Evolutionary conservation across 305 asterid genomes (phyloP), one percentile per base, ranked within the genome.

Genomic region (Caryopteris hybrid): DNA sequence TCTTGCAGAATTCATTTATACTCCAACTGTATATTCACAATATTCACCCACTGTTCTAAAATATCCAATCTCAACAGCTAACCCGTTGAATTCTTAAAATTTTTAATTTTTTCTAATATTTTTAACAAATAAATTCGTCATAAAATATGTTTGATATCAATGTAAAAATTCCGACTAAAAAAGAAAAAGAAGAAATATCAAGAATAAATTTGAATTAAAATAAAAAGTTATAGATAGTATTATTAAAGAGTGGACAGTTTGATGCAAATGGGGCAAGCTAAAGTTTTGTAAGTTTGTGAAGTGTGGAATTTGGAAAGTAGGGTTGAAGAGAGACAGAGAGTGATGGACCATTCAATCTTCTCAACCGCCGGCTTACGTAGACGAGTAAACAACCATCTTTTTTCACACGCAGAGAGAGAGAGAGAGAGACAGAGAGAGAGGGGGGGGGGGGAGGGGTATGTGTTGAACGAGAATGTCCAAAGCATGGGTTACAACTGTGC

Each of bases 291-390:
- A 45, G 14, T 18, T 74, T 63, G 68, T 62, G 13, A 45, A 53
- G 71, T 17, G n/a, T n/a, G n/a, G n/a, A n/a, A 56, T 54, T 3
- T 0, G 17, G 10, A n/a, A 21, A 55, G 18, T 14, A 10, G 20
- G 4, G 2, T 13, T 4, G 22, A 16, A 42, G 33, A 41, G 57
- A 39, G 65, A 53, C 14, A 22, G 9, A 14, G 18, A 41, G 21
- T 14, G 25, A 72, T 68, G 70, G 73, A 38, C 46, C 78, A 75
- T 79, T 75, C 78, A 79, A 74, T 74, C 72, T 78, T 64, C 64
- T 72, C 76, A 72, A 72, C 74, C n/a, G 84, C 74, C 79, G 78
- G 77, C 81, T 74, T 73, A 69, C 79, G 84, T 80, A 64, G 67
- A 66, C 64, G 39, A 75, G 63, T 66, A 43, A 62, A 55, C 79